Evolutionary conservation across 331 rosid genomes (phyloP).

Genomic region (Arachis monticola): DNA sequence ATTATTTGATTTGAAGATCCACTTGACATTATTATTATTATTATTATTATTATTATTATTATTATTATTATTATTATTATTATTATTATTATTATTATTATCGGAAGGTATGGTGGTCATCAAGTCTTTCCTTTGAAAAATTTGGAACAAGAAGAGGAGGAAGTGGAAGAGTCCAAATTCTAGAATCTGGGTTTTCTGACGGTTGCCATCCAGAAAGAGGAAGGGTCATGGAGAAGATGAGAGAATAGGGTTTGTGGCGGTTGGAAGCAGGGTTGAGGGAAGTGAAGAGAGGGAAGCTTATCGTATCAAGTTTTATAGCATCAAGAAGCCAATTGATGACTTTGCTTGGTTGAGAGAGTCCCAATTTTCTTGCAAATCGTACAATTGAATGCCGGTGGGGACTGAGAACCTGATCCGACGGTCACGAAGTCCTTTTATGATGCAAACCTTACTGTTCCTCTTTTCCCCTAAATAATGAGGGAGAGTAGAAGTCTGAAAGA

Average conservation of each 20-base stretch:
- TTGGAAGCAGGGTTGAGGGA: slow-evolving; percentile 66
- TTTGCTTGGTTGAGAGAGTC: slow-evolving; percentile 48
- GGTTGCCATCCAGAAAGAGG: slow-evolving; percentile 7
- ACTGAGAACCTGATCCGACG: slow-evolving; percentile 89
- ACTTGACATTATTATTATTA: slow-evolving; percentile 2
- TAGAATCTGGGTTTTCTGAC: slow-evolving; percentile 34
- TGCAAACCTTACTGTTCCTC: slow-evolving; percentile 97
- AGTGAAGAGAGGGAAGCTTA: slow-evolving; percentile 82
- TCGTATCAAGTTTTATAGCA: slow-evolving; percentile 73
- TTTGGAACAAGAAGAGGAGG: no score
- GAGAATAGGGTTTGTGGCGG: slow-evolving; percentile 50
- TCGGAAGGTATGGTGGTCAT: not conserved
- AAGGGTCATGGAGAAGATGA: slow-evolving; percentile 33
- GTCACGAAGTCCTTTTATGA: slow-evolving; percentile 85
- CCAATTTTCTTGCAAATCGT: slow-evolving; percentile 90
- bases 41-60: no score
- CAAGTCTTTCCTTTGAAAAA: slow-evolving; percentile 39
- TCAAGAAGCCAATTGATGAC: slow-evolving; percentile 69
- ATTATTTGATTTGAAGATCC: not conserved
- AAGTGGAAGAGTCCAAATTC: slow-evolving; percentile 30
- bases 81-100: no score
- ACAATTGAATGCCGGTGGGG: slow-evolving; percentile 78
- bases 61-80: no score
- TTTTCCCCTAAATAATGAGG: slow-evolving; percentile 74
- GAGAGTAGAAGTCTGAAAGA: no score